Conservation (phyloP, 495 filamentous ascomycete species). For the Xylaria bambusicola region DNA sequence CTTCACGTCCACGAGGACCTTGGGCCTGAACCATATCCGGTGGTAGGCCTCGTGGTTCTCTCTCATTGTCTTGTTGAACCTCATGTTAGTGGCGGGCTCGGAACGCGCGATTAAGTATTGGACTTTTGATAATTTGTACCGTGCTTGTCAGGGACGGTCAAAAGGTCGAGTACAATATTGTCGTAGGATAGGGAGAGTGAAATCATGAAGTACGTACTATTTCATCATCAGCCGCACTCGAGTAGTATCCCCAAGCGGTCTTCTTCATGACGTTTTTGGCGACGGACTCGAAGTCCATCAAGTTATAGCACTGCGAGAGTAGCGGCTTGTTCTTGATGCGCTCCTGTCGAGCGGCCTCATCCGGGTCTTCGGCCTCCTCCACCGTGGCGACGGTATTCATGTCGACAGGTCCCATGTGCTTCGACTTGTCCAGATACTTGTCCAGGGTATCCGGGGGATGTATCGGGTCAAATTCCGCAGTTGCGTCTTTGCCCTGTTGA, state of each 20-base stretch:
- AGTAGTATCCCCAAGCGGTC: constrained; percentile 95
- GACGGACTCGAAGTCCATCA: constrained; percentile 93
- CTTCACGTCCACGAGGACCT: constrained; percentile 82
- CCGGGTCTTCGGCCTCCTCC: constrained; percentile 68
- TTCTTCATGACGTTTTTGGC: constrained; percentile 89
- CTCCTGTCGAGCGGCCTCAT: constrained; percentile 74
- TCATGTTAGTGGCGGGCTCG: background rate
- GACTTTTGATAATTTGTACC: background rate
- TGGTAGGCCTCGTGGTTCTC: constrained; percentile 97
- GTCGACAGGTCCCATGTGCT: constrained; percentile 89
- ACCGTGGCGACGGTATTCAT: constrained; percentile 80
- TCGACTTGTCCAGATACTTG: constrained; percentile 79
- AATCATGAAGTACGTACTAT: constrained; percentile 63
- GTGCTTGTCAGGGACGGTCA: background rate
- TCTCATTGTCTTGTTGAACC: constrained; percentile 74
- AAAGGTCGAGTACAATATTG: too few relatives aligned
- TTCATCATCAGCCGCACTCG: constrained; percentile 93
- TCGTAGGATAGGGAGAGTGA: too few relatives aligned
- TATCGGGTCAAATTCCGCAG: constrained; percentile 78
- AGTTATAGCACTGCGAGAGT: constrained; percentile 88
- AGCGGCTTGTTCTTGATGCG: constrained; percentile 77
- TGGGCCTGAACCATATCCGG: constrained; percentile 95
- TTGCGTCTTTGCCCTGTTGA: constrained; percentile 71
- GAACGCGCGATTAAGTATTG: too few relatives aligned
- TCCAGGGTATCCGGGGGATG: constrained; percentile 78